Conservation (phyloP, 2,329 filamentous ascomycete species). For the Chaetomium olivaceum region DNA sequence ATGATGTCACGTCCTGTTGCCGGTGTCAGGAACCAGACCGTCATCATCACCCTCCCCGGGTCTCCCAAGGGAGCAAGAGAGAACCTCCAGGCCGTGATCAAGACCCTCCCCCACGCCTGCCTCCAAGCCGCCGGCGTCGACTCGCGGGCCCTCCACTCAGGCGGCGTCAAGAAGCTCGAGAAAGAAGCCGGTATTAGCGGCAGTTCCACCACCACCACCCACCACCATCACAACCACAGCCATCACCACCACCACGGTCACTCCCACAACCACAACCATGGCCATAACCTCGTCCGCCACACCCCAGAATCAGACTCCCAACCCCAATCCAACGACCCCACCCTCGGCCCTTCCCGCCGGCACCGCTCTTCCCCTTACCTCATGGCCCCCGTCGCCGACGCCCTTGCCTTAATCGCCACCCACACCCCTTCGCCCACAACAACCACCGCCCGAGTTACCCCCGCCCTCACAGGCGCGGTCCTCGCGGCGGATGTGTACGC, state of each 20-base stretch:
- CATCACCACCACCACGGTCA: slow-evolving; percentile 52
- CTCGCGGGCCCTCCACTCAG: slow-evolving; percentile 75
- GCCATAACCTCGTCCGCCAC: slow-evolving; percentile 72
- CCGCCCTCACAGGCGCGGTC: slow-evolving; percentile 70
- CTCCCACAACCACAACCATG: slow-evolving; percentile 56
- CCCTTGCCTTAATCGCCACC: slow-evolving; percentile 69
- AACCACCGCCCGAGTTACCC: slow-evolving; percentile 61
- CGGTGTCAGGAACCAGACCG: slow-evolving; percentile 75
- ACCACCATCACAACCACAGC: slow-evolving; percentile 42
- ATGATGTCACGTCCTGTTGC: slow-evolving; percentile 95
- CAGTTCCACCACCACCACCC: slow-evolving; percentile 41
- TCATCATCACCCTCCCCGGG: slow-evolving; percentile 88
- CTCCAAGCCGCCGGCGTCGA: slow-evolving; percentile 80
- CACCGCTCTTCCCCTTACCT: slow-evolving; percentile 87
- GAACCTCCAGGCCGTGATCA: slow-evolving; percentile 85
- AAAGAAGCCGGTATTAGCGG: slow-evolving; percentile 68
- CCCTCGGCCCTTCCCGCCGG: slow-evolving; percentile 64
- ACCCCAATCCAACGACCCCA: slow-evolving; percentile 59
- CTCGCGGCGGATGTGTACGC: slow-evolving; percentile 82
- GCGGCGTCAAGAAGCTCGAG: slow-evolving; percentile 82
- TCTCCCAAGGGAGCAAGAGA: slow-evolving; percentile 95
- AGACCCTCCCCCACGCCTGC: slow-evolving; percentile 93
- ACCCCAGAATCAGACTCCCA: slow-evolving; percentile 59
- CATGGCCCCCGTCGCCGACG: slow-evolving; percentile 84
- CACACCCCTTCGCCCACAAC: slow-evolving; percentile 67